Percentiles rank a stretch among this genome's conserved stretches.
phyloP scores from a whole-genome alignment of 2,329 filamentous ascomycete species.

The Sclerotinia spermophila region DNA sequence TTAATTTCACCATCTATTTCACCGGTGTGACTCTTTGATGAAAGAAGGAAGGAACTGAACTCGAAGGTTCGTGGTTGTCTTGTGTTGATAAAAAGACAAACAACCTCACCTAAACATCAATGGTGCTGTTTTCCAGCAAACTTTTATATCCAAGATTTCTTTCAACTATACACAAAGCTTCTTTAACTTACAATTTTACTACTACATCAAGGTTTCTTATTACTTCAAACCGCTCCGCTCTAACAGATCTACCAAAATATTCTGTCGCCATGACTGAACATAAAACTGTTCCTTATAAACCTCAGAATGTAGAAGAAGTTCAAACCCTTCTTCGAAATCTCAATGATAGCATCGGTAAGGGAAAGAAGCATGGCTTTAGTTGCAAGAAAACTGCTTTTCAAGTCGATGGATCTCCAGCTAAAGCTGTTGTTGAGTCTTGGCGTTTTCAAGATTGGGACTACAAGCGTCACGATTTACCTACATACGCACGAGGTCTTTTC shows the following conservation, averaged over 20 bases:
- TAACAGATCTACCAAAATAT: not conserved
- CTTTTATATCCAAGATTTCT: not conserved
- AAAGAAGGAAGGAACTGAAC: not conserved
- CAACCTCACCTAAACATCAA: not conserved
- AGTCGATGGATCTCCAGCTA: constrained; percentile 58
- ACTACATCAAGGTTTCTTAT: not conserved
- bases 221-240: not conserved
- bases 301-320: constrained; percentile 68
- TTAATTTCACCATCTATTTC: not conserved
- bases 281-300: constrained; percentile 55
- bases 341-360: constrained; percentile 48
- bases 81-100: not conserved
- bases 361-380: constrained; percentile 59
- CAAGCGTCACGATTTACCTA: constrained; percentile 80
- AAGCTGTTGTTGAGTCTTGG: constrained; percentile 81
- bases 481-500: constrained; percentile 90
- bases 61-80: not conserved
- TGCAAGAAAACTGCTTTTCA: constrained; percentile 78
- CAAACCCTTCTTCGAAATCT: constrained; percentile 48
- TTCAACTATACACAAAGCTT: not conserved
- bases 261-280: constrained; percentile 48
- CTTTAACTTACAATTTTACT: not conserved
- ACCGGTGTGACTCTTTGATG: not conserved
- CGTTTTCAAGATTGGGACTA: constrained; percentile 94
- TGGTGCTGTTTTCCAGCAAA: not conserved